phyloP scores from a whole-genome alignment of 768 basidiomycete species.

The Lyophyllum semitale region DNA sequence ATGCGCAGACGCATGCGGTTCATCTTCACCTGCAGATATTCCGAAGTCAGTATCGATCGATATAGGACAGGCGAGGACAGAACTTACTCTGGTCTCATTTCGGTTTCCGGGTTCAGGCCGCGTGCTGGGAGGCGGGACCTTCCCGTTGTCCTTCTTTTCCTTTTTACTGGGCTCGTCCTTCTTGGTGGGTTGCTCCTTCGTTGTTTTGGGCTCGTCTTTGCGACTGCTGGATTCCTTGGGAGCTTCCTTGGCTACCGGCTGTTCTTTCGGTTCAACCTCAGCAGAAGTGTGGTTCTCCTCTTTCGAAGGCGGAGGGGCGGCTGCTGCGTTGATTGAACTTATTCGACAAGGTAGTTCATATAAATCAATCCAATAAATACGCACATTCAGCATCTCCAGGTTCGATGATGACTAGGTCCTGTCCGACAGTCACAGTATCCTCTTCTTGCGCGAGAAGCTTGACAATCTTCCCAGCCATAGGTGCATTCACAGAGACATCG shows the following conservation, averaged over 20 bases:
- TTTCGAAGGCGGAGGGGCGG: conserved; percentile 34
- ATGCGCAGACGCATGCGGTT: conserved; percentile 97
- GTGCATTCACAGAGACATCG: conserved; percentile 95
- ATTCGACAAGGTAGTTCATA: background rate
- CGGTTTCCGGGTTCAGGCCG: conserved; percentile 51
- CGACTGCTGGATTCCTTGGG: conserved; percentile 40
- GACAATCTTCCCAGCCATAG: conserved; percentile 82
- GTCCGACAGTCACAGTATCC: conserved; percentile 91
- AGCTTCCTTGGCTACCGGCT: conserved; percentile 47
- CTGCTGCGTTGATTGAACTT: conserved; percentile 13
- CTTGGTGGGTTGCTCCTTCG: conserved; percentile 35
- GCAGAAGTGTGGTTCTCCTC: conserved; percentile 20
- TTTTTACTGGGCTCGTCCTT: conserved; percentile 26
- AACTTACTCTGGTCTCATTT: conserved; percentile 80
- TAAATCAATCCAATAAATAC: conserved; percentile 20
- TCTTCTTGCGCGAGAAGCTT: conserved; percentile 90
- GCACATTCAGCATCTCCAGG: conserved; percentile 66
- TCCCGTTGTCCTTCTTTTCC: conserved; percentile 32
- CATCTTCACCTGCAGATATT: conserved; percentile 84
- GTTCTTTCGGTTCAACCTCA: conserved; percentile 38
- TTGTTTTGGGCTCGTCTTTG: conserved; percentile 25
- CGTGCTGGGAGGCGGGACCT: conserved; percentile 26
- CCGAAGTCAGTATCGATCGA: background rate
- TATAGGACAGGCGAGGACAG: background rate
- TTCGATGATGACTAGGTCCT: conserved; percentile 92